These are phyloP conservation scores for Dioscorea dumetorum DNA, from an alignment of 106 monocot genomes.

Conservation along the genomic window DNA sequence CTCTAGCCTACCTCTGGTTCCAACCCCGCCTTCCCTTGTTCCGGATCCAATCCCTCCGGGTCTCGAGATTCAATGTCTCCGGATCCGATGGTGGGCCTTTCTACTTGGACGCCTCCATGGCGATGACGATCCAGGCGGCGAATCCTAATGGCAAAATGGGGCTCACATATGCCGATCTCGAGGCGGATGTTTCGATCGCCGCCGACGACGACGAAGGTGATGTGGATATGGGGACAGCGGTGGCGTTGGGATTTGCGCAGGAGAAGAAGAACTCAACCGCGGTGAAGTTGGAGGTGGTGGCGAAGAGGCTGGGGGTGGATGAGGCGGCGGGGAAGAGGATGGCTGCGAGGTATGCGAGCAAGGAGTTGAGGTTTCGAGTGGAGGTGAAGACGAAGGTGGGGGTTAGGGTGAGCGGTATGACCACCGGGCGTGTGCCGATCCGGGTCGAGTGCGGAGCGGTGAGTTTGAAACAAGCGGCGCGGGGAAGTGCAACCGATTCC, in stretches of 20 bases:
- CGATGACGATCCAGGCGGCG: slow-evolving; percentile 16
- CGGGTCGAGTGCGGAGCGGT: slow-evolving; percentile 33
- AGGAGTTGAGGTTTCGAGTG: slow-evolving; percentile 24
- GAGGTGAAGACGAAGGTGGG: slow-evolving; percentile 34
- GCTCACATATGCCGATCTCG: slow-evolving; percentile 23
- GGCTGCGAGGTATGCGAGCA: slow-evolving; percentile 20
- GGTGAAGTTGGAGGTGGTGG: slow-evolving; percentile 17
- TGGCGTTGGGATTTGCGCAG: slow-evolving; percentile 25
- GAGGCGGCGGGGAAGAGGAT: slow-evolving; percentile 40
- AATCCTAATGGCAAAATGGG: slow-evolving; percentile 61
- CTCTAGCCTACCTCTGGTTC: slow-evolving; percentile 50
- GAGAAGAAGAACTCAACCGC: slow-evolving; percentile 31
- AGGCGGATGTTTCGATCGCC: slow-evolving; percentile 19
- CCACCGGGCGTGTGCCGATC: slow-evolving; percentile 28
- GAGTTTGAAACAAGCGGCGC: slow-evolving; percentile 29
- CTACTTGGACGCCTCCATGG: slow-evolving; percentile 20
- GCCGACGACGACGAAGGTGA: slow-evolving; percentile 56
- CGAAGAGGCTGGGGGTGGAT: slow-evolving; percentile 39
- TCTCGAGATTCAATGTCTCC: slow-evolving; percentile 16
- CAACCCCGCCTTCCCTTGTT: slow-evolving; percentile 48
- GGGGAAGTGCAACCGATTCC: not conserved
- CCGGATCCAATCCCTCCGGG: slow-evolving; percentile 31
- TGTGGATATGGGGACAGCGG: slow-evolving; percentile 28
- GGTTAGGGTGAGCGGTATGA: slow-evolving; percentile 13
- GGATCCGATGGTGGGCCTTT: slow-evolving; percentile 22